A percentile compares a stretch with the other conserved stretches of the same genome.
Evolutionary conservation across 495 filamentous ascomycete genomes (phyloP).

Genomic region (Neurospora hispaniola): DNA sequence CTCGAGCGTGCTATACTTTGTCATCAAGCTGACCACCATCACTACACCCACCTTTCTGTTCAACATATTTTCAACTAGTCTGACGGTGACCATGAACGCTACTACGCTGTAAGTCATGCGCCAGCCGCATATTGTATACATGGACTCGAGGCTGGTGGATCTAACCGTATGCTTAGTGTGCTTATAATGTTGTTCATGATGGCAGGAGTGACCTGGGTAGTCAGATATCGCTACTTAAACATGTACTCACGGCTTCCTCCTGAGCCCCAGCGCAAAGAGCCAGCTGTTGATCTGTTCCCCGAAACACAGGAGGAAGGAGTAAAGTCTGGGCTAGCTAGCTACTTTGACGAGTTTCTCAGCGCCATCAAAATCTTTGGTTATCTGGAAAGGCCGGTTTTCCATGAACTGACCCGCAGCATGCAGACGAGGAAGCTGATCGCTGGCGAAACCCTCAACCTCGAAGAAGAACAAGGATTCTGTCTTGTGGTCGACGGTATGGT

Average conservation of each 20-base stretch:
- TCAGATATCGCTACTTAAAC: constrained; percentile 87
- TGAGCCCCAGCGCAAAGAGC: constrained; percentile 91
- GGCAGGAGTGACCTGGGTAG: constrained; percentile 80
- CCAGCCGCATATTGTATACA: not conserved
- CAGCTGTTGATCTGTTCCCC: constrained; percentile 87
- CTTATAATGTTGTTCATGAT: constrained; percentile 66
- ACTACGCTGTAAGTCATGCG: constrained; percentile 65
- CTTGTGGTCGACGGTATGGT: constrained; percentile 94
- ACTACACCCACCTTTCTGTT: constrained; percentile 85
- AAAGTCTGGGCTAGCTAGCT: constrained; percentile 85
- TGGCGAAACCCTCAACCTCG: constrained; percentile 85
- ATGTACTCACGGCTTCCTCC: constrained; percentile 90
- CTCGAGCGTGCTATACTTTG: constrained; percentile 69
- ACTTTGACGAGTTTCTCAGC: constrained; percentile 94
- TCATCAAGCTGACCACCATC: constrained; percentile 76
- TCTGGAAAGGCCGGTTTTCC: constrained; percentile 90
- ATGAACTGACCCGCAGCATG: constrained; percentile 95
- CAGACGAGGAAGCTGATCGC: constrained; percentile 93
- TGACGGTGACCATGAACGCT: constrained; percentile 97
- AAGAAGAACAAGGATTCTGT: constrained; percentile 97
- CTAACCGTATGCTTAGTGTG: constrained; percentile 38
- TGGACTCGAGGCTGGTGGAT: not conserved
- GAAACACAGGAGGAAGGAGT: constrained; percentile 82
- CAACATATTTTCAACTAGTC: constrained; percentile 84
- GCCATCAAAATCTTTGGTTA: constrained; percentile 99